Percentiles rank a stretch among this genome's conserved stretches.
Evolutionary conservation across 768 basidiomycete species (phyloP).

Genomic region (Dioszegia hungarica): DNA sequence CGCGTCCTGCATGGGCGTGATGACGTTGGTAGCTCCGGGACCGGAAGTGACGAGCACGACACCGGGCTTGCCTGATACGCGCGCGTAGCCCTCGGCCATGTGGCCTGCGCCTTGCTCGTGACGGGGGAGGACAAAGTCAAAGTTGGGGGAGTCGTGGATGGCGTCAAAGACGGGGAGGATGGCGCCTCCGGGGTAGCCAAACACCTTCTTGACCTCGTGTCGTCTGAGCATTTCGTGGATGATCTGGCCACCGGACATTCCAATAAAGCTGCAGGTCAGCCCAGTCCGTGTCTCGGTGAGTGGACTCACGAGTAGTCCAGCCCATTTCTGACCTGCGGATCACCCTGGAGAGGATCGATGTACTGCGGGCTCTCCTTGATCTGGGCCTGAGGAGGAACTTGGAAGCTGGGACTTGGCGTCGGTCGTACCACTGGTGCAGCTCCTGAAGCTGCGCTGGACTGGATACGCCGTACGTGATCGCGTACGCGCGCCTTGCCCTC

Average conservation of each 20-base stretch:
- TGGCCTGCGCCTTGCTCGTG: conserved; percentile 99
- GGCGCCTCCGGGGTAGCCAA: conserved; percentile 96
- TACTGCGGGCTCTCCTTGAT: conserved; percentile 25
- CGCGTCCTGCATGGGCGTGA: conserved; percentile 98
- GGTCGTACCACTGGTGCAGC: conserved; percentile 66
- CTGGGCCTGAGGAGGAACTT: conserved; percentile 31
- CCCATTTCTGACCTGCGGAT: conserved; percentile 29
- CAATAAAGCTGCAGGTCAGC: conserved; percentile 79
- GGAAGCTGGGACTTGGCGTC: conserved; percentile 56
- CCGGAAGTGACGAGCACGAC: conserved; percentile 97
- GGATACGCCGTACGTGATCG: conserved; percentile 71
- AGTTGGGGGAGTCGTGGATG: conserved; percentile 91
- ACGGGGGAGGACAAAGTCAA: conserved; percentile 89
- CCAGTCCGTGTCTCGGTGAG: conserved; percentile 53
- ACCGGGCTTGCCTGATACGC: conserved; percentile 93
- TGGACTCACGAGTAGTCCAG: conserved; percentile 41
- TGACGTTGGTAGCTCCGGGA: conserved; percentile 94
- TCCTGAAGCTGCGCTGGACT: conserved; percentile 60
- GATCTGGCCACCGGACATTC: conserved; percentile 91
- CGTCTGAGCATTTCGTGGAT: conserved; percentile 99
- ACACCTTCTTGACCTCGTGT: conserved; percentile 91
- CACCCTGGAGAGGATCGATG: conserved; percentile 23
- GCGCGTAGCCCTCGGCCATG: conserved; percentile 98
- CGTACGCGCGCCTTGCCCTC: conserved; percentile 77
- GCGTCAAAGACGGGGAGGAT: conserved; percentile 99